A percentile compares a stretch with the other conserved stretches of the same genome.
phyloP scores from a whole-genome alignment of 148 eudicot genomes.

The Nepenthes gracilis region DNA sequence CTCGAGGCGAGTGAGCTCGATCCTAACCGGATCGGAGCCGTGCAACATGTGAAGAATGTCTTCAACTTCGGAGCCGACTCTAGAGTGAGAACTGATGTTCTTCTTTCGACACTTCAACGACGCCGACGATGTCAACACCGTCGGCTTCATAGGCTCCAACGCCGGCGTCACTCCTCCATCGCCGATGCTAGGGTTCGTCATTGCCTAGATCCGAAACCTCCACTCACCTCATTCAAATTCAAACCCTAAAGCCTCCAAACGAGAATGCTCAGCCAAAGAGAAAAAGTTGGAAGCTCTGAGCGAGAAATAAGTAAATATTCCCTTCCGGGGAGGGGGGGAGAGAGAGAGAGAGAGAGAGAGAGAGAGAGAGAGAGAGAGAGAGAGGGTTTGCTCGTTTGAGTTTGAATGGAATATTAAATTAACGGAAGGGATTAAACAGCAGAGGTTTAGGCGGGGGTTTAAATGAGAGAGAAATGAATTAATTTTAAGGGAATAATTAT shows the following conservation, averaged over 20 bases:
- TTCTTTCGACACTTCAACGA: slow-evolving; percentile 39
- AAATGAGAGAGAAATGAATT: slow-evolving; percentile 3
- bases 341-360: too few relatives aligned
- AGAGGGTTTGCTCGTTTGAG: too few relatives aligned
- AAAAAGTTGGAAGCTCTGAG: not conserved
- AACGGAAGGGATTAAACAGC: too few relatives aligned
- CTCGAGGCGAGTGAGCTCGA: slow-evolving; percentile 89
- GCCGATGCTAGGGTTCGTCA: slow-evolving; percentile 15
- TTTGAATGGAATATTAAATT: too few relatives aligned
- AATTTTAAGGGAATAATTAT: too few relatives aligned
- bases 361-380: too few relatives aligned
- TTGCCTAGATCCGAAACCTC: slow-evolving; percentile 5
- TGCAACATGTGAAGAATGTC: slow-evolving; percentile 51
- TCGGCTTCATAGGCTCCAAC: slow-evolving; percentile 17
- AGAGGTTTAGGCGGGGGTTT: not conserved
- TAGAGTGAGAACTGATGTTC: slow-evolving; percentile 16
- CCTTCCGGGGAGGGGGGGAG: too few relatives aligned
- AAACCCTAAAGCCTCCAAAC: not conserved
- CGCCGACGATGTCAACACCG: slow-evolving; percentile 30
- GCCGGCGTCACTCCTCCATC: slow-evolving; percentile 16
- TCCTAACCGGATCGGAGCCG: slow-evolving; percentile 86
- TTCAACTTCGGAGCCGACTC: slow-evolving; percentile 46
- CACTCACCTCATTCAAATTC: not conserved
- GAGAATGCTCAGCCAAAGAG: too few relatives aligned
- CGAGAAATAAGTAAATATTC: too few relatives aligned